Base-by-base conservation (phyloP, 345 rosid species). In the Acer saccharum region DNA sequence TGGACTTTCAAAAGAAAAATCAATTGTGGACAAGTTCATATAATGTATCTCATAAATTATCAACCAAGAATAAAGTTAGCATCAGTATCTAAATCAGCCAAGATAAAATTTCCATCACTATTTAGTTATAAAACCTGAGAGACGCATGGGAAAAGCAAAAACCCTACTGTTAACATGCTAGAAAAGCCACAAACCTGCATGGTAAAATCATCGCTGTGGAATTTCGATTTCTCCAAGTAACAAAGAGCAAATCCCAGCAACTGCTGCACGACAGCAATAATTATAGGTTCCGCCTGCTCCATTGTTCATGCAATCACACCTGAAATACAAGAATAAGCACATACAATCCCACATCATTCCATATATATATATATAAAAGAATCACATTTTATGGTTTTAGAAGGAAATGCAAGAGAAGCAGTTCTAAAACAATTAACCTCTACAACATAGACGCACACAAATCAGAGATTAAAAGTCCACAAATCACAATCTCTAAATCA, bases 241-340 rank as follows among this genome's bases (percentile, higher is more conserved):
- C 86, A 81, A 84, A 96, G 84, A 43, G 91, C 86, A 84, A 96
- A 96, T 73, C 92, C 97, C 84, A 96, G 80, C 78, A 89, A 81
- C 80, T 89, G 87, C 63, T 88, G 91, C 79, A 82, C 81, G 7
- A 94, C 89, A 1, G 89, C n/a, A 78, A 96, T 82, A 65, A 94
- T 77, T 76, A 88, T 76, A 7, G 90, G 91, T 55, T 91, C 98
- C 46, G n/a, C n/a, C n/a, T n/a, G n/a, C n/a, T n/a, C n/a, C n/a
- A n/a, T n/a, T n/a, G n/a, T n/a, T n/a, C n/a, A n/a, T n/a, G n/a
- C n/a, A n/a, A n/a, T n/a, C n/a, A n/a, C n/a, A n/a, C n/a, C n/a
- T n/a, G n/a, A n/a, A n/a, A n/a, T n/a, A n/a, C n/a, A n/a, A n/a
- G n/a, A n/a, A n/a, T n/a, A n/a, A n/a, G n/a, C n/a, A n/a, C n/a